A percentile compares a stretch with the other conserved stretches of the same genome.
Conservation (phyloP, 192 early-diverging fungal species). For the Coemansia sp. region DNA sequence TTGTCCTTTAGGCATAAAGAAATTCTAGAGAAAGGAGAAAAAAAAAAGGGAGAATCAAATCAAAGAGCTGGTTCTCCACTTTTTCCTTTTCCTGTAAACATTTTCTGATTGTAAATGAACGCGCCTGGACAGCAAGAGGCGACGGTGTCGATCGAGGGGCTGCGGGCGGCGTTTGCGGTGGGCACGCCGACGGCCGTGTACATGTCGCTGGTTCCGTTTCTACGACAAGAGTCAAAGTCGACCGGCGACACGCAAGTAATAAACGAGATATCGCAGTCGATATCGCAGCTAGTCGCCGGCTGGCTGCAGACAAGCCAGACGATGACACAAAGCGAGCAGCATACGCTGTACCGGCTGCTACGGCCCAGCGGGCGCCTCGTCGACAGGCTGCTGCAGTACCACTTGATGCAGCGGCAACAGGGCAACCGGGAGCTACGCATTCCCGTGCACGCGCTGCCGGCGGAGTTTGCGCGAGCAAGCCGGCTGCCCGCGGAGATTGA, state of each 20-base stretch:
- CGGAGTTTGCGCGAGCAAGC: slow-evolving; percentile 19
- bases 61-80: too few species aligned
- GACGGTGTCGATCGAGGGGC: slow-evolving; percentile 30
- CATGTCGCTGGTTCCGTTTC: slow-evolving; percentile 28
- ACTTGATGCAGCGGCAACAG: slow-evolving; percentile 29
- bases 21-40: too few species aligned
- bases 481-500: slow-evolving; percentile 18
- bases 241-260: slow-evolving; percentile 34
- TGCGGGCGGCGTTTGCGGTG: slow-evolving; percentile 32
- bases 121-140: neutral
- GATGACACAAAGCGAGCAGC: slow-evolving; percentile 31
- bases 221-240: slow-evolving; percentile 26
- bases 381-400: slow-evolving; percentile 46
- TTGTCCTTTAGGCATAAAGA: slow-evolving; percentile 26
- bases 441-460: slow-evolving; percentile 16
- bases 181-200: slow-evolving; percentile 29
- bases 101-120: too few species aligned
- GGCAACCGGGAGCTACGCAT: slow-evolving; percentile 1
- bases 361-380: slow-evolving; percentile 34
- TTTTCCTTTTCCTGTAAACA: too few species aligned
- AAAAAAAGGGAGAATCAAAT: too few species aligned
- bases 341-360: slow-evolving; percentile 31
- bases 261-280: slow-evolving; percentile 26
- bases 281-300: slow-evolving; percentile 25
- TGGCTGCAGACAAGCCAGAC: slow-evolving; percentile 44